Base-by-base conservation (phyloP, 73 alveolate genomes). In the Paramecium sexaurelia region DNA sequence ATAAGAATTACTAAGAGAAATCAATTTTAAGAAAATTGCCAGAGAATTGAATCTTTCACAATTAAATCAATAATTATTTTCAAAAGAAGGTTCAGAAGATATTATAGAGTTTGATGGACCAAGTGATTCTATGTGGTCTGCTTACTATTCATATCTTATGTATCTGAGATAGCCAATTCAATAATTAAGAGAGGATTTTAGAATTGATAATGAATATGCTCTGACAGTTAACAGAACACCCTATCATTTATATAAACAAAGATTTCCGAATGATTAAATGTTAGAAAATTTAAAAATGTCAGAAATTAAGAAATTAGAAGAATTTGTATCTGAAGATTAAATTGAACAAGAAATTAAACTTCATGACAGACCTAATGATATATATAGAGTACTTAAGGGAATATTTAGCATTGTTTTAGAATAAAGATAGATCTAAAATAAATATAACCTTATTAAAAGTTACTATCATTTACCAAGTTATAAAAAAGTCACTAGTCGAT, bases 11-110 rank as follows among this genome's bases (percentile, higher is more conserved):
- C 20, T 73, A 0, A 6, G 35, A 33, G 32, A 73, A 39, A 73
- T 73, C 27, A 73, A 73, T 17, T 73, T 73, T 10, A 73, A 73
- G 19, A 73, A 35, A 73, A 73, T 73, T 3, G 87, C 87, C 7
- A 73, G 61, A 13, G 87, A 73, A 39, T 32, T 73, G 27, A 36
- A 36, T 36, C 43, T 27, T 3, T 20, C 55, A 36, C 1, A 39
- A 13, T 15, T 73, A 20, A 73, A 73, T 73, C 6, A 27, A 13
- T 36, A 33, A 39, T 13, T 36, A 27, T 73, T 39, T 5, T 27
- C 32, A 15, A 73, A 27, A 17, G 87, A 73, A 33, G 43, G 56
- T 17, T 13, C 35, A 1, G 66, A 39, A 73, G 36, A 36, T 36
- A 24, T 36, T 1, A 36, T 32, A 3, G 55, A 39, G 35, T 39